Conservation (phyloP, 1,284 basidiomycete genomes). For the Melampsora larici-populina region DNA sequence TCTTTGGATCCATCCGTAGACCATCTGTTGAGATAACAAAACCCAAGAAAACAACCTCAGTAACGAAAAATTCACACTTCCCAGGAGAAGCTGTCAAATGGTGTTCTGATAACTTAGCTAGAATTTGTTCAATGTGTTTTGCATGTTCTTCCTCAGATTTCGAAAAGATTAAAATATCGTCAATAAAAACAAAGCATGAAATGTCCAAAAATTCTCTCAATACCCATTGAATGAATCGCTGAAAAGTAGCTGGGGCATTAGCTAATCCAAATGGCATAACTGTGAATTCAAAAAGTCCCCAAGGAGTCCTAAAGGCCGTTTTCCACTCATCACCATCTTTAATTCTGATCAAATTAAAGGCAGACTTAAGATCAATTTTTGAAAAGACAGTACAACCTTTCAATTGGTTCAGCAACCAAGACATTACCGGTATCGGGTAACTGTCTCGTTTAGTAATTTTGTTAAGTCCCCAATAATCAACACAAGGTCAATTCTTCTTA, state of each 20-base stretch:
- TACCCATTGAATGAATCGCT: constrained; percentile 19
- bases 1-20: too few relatives aligned
- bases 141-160: not conserved
- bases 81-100: constrained; percentile 6
- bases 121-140: not conserved
- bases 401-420: constrained; percentile 1
- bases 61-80: constrained; percentile 2
- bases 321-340: too few relatives aligned
- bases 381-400: constrained; percentile 20
- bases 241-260: too few relatives aligned
- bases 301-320: too few relatives aligned
- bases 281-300: too few relatives aligned
- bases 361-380: constrained; percentile 55
- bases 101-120: not conserved
- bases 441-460: too few relatives aligned
- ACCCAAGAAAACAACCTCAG: constrained; percentile 4
- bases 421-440: too few relatives aligned
- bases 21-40: not conserved
- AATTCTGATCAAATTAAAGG: too few relatives aligned
- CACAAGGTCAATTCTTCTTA: too few relatives aligned
- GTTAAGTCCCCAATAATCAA: too few relatives aligned
- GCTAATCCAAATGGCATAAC: constrained; percentile 56
- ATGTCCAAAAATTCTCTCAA: constrained; percentile 1
- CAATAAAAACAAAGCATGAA: constrained; percentile 25
- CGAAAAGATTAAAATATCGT: constrained; percentile 34